Evolutionary conservation across 1,284 basidiomycete species (phyloP), one percentile per base, ranked within the genome.

Genomic region (Pseudozyma flocculosa): DNA sequence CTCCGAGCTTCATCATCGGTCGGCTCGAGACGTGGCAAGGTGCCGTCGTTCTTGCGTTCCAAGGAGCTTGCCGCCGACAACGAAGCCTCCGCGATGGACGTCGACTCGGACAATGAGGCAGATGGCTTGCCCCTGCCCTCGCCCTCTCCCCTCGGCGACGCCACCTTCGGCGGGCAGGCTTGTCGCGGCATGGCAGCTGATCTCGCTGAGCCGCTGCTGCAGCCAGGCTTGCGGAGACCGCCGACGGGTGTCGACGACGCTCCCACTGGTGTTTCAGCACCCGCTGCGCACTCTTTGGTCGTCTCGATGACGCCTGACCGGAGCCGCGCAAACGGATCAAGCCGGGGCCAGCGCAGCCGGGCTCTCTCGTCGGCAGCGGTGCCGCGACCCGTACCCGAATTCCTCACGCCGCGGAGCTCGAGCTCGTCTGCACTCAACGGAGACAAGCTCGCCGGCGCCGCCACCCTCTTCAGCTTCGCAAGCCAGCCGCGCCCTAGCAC

Each of bases 381-480:
- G 14, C 54, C 55, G 22, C 49, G 57, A 15, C 57, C 60, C 15
- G 57, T 63, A 34, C 46, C 52, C 23, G 65, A 68, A 32, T 68
- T 64, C 44, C 46, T 58, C 37, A 64, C 62, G 2, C 65, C 65
- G 24, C 61, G 65, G 46, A 68, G 65, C 40, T 55, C 61, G 24
- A 68, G 61, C 40, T 54, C 65, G 22, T 62, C 65, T 11, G 62
- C 65, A 14, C 43, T 62, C 13, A 50, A 57, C n/a, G 48, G 46
- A 22, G 65, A 60, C 29, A 68, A 61, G 46, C 45, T 68, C 13
- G 54, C 54, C 3, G 61, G 65, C 13, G 55, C 54, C 10, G 65
- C 65, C 24, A 68, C 63, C 17, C 51, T 68, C n/a, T 68, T 68
- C 30, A 61, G 63, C 11, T 68, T 68, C n/a, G 65, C 65, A 1